A percentile compares a stretch with the other conserved stretches of the same genome.
phyloP scores from a whole-genome alignment of 2,329 filamentous ascomycete species.

The Nannizziopsis barbatae region DNA sequence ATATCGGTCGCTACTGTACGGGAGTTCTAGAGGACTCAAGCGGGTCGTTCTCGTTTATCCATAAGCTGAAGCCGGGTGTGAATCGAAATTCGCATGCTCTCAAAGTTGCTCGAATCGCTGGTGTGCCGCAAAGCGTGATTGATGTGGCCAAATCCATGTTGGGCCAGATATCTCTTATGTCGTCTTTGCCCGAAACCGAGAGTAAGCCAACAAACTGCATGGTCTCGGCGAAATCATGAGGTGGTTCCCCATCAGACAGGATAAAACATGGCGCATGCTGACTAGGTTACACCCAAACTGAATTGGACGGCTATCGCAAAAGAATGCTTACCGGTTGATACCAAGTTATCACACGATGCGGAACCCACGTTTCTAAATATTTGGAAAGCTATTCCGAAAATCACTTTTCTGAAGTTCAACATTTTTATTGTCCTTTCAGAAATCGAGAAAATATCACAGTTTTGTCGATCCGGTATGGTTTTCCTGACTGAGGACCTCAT shows the following conservation, averaged over 20 bases:
- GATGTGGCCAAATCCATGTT: conserved; percentile 53
- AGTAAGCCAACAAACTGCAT: not conserved
- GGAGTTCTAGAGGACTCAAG: conserved; percentile 67
- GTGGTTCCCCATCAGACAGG: not conserved
- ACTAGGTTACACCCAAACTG: no score
- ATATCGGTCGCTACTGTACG: conserved; percentile 71
- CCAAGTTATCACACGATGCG: no score
- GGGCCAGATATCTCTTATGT: conserved; percentile 18
- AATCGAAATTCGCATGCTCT: conserved; percentile 83
- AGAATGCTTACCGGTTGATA: no score
- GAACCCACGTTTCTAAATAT: no score
- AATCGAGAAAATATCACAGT: not conserved
- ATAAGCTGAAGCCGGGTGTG: conserved; percentile 67
- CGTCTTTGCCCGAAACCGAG: not conserved
- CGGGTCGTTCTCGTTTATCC: conserved; percentile 69
- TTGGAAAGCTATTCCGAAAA: no score
- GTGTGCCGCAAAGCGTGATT: conserved; percentile 63
- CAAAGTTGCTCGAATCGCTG: conserved; percentile 84
- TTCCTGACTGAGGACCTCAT: not conserved
- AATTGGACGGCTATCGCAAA: no score
- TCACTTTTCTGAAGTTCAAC: no score
- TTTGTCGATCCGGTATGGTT: not conserved
- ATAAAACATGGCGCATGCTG: no score
- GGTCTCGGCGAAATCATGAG: not conserved
- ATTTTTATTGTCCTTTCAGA: not conserved